A percentile compares a stretch with the other conserved stretches of the same genome.
phyloP scores from a whole-genome alignment of 768 basidiomycete genomes.

The Leccinum subtestaceum region DNA sequence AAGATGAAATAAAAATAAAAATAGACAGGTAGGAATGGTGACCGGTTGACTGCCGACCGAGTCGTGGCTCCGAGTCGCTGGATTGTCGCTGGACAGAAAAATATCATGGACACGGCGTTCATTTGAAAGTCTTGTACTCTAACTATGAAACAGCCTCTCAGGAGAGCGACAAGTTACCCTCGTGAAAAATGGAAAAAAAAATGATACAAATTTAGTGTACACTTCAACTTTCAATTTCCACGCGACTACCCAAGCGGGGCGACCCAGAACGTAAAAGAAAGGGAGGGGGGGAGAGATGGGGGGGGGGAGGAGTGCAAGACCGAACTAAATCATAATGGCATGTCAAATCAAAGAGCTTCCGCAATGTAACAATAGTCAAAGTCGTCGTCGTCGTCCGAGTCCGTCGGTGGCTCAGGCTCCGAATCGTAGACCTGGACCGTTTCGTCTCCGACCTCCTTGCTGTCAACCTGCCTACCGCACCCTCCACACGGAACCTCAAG shows the following conservation, averaged over 20 bases:
- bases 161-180: background rate
- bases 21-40: too few species aligned
- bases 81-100: too few species aligned
- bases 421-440: constrained; percentile 19
- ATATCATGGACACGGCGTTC: too few species aligned
- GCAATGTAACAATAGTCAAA: constrained; percentile 26
- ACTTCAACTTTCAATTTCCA: background rate
- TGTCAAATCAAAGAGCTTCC: constrained; percentile 5
- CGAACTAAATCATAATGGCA: background rate
- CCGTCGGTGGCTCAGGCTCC: constrained; percentile 19
- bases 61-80: too few species aligned
- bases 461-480: background rate
- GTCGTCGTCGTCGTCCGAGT: constrained; percentile 26
- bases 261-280: background rate
- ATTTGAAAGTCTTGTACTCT: background rate
- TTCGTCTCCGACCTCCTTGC: constrained; percentile 8
- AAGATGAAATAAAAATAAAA: too few species aligned
- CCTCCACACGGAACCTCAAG: background rate
- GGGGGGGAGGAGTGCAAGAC: background rate
- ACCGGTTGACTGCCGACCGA: too few species aligned
- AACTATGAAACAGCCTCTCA: background rate
- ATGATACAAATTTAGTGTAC: constrained; percentile 1
- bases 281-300: too few species aligned
- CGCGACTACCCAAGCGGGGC: background rate
- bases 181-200: background rate